These are phyloP conservation scores for Aspergillus diversus DNA, from an alignment of 495 filamentous ascomycete genomes.

Conservation along the genomic window DNA sequence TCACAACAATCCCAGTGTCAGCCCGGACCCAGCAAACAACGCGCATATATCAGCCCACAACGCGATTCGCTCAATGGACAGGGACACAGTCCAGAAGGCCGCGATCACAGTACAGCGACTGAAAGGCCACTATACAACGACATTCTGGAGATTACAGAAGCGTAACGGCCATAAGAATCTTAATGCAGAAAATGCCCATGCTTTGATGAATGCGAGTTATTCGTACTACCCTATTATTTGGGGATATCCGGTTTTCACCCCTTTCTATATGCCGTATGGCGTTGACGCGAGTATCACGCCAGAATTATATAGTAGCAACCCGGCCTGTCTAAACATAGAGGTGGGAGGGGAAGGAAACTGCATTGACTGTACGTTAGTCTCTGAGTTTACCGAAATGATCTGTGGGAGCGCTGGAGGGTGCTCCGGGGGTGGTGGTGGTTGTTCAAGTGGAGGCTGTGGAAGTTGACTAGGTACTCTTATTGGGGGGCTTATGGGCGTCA, in stretches of 20 bases:
- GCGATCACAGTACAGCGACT: conserved; percentile 21
- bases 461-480: not conserved
- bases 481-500: too few species aligned
- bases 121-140: conserved; percentile 64
- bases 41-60: conserved; percentile 77
- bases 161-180: conserved; percentile 51
- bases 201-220: not conserved
- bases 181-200: conserved; percentile 36
- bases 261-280: conserved; percentile 56
- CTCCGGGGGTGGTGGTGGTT: not conserved
- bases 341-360: not conserved
- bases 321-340: not conserved
- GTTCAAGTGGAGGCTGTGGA: not conserved
- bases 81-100: conserved; percentile 2
- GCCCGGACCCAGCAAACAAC: conserved; percentile 59
- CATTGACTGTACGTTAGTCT: not conserved
- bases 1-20: conserved; percentile 56
- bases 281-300: conserved; percentile 36
- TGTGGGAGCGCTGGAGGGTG: not conserved
- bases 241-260: conserved; percentile 53
- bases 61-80: conserved; percentile 35
- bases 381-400: not conserved
- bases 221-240: conserved; percentile 36
- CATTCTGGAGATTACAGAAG: conserved; percentile 61
- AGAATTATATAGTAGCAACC: not conserved